phyloP scores from a whole-genome alignment of 75 land plant species.

The Picea sitchensis region DNA sequence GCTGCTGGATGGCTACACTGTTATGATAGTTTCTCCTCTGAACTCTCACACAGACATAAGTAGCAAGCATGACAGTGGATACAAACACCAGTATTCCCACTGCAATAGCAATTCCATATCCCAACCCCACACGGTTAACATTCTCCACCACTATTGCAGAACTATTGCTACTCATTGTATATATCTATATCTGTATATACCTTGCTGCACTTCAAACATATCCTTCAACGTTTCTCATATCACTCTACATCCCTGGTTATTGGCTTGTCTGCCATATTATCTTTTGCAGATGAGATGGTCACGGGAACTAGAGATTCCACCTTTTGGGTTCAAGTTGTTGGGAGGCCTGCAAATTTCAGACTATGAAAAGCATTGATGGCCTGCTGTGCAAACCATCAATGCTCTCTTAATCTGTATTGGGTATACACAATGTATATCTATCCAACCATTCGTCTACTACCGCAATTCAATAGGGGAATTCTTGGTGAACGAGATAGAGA shows the following conservation, averaged over 20 bases:
- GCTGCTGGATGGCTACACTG: background rate
- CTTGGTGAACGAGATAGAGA: background rate
- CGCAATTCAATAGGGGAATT: background rate
- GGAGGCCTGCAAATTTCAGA: no score
- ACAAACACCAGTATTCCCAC: constrained; percentile 46
- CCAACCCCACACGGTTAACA: constrained; percentile 42
- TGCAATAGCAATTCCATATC: constrained; percentile 53
- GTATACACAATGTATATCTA: background rate
- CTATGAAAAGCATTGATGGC: background rate
- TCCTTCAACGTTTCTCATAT: background rate
- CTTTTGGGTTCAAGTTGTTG: background rate
- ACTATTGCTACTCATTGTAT: constrained; percentile 8
- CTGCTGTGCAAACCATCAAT: background rate
- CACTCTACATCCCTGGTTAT: no score
- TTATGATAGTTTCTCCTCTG: constrained; percentile 16
- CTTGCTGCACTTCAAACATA: background rate
- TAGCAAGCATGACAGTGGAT: constrained; percentile 46
- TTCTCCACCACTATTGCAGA: constrained; percentile 12
- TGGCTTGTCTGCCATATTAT: no score
- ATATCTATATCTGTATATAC: background rate
- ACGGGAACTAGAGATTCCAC: no score
- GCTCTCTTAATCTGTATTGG: background rate
- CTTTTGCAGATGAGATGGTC: no score
- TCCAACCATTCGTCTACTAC: background rate
- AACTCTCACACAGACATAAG: constrained; percentile 43